Evolutionary conservation across 495 filamentous ascomycete species (phyloP).

Genomic region (Apodospora peruviana): DNA sequence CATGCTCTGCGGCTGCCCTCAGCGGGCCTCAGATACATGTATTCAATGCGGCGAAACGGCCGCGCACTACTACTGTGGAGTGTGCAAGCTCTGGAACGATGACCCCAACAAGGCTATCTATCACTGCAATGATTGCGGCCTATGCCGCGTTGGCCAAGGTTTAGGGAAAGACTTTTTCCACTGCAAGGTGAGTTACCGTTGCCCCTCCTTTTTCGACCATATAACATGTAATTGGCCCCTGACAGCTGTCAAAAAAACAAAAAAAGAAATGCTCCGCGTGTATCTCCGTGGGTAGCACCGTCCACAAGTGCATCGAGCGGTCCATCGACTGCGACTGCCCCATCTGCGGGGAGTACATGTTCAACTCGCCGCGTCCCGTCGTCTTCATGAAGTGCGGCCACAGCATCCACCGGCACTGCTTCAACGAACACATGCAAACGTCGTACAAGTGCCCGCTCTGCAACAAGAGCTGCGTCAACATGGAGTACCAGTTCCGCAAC

Average conservation of each 20-base stretch:
- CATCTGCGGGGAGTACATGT: slow-evolving; percentile 98
- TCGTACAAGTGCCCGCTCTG: slow-evolving; percentile 96
- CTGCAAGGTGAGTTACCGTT: slow-evolving; percentile 68
- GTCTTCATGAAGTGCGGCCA: slow-evolving; percentile 96
- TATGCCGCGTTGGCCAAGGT: slow-evolving; percentile 86
- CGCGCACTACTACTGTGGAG: slow-evolving; percentile 89
- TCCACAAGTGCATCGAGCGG: slow-evolving; percentile 93
- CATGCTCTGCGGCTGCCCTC: slow-evolving; percentile 88
- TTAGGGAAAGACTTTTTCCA: slow-evolving; percentile 96
- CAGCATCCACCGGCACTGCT: slow-evolving; percentile 86
- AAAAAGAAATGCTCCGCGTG: slow-evolving; percentile 81
- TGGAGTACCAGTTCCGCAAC: slow-evolving; percentile 92
- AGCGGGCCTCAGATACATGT: slow-evolving; percentile 76
- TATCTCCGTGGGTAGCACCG: slow-evolving; percentile 70
- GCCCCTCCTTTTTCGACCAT: not conserved
- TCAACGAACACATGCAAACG: slow-evolving; percentile 72
- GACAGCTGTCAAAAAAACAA: not conserved
- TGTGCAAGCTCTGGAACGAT: slow-evolving; percentile 97
- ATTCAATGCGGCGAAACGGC: slow-evolving; percentile 66
- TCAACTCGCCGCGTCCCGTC: slow-evolving; percentile 81
- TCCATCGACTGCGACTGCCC: slow-evolving; percentile 95
- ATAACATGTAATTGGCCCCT: not conserved
- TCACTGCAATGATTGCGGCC: slow-evolving; percentile 93
- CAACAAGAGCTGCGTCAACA: slow-evolving; percentile 87
- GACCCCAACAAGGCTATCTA: slow-evolving; percentile 89